These are phyloP conservation scores for Dryas integrifolia DNA, from an alignment of 331 rosid species.

Conservation along the genomic window DNA sequence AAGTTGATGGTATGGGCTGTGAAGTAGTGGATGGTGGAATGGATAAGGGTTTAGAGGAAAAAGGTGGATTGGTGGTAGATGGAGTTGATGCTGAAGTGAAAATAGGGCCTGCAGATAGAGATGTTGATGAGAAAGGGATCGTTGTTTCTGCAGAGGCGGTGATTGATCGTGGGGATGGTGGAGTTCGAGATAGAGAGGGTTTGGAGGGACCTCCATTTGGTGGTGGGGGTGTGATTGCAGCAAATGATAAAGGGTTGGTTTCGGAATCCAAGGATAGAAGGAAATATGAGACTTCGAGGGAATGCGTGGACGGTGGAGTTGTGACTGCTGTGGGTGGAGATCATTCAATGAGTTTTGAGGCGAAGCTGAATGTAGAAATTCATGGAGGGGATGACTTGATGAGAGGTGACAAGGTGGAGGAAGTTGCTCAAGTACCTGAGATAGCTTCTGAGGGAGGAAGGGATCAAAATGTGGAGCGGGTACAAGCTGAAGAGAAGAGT, in stretches of 20 bases:
- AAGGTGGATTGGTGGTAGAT: conserved; percentile 21
- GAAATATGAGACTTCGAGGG: conserved; percentile 14
- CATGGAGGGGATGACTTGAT: conserved; percentile 13
- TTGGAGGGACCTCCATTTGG: conserved; percentile 4
- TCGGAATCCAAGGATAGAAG: conserved; percentile 10
- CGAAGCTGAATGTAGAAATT: conserved; percentile 14
- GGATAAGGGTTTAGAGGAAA: conserved; percentile 28
- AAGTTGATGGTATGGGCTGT: neutral
- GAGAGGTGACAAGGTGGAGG: conserved; percentile 7
- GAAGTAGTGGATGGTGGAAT: conserved; percentile 12
- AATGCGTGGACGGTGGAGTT: neutral
- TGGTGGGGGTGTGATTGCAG: conserved; percentile 12
- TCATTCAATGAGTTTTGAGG: neutral
- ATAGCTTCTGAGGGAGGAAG: conserved; percentile 10
- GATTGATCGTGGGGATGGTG: conserved; percentile 5
- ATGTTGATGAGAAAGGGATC: conserved; percentile 14
- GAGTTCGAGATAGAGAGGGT: conserved; percentile 13
- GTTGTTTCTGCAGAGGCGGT: conserved; percentile 9
- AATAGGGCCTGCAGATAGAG: conserved; percentile 23
- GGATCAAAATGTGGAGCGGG: conserved; percentile 7
- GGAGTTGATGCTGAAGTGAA: conserved; percentile 28
- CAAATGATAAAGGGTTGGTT: conserved; percentile 22
- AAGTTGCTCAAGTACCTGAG: conserved; percentile 17
- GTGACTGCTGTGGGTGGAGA: conserved; percentile 15
- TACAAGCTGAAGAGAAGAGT: conserved; percentile 14